Conservation (phyloP, 2,329 filamentous ascomycete genomes). For the Clathrospora elynae region DNA sequence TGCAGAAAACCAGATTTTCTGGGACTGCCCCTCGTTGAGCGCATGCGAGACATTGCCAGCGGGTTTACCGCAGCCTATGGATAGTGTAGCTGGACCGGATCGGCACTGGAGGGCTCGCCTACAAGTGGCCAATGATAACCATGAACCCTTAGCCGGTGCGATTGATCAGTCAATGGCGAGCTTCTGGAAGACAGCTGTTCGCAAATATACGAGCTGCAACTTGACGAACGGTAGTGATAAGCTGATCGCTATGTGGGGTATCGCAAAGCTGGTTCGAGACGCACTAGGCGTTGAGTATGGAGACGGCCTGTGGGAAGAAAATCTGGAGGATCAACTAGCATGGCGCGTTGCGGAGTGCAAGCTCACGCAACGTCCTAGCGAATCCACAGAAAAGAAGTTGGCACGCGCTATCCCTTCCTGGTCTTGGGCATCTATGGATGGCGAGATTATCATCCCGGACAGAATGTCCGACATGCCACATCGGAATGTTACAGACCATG, state of each 20-base stretch:
- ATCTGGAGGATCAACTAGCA: slow-evolving; percentile 33
- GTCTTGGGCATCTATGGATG: slow-evolving; percentile 34
- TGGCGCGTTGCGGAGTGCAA: slow-evolving; percentile 29
- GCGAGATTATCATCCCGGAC: slow-evolving; percentile 20
- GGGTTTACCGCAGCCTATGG: slow-evolving; percentile 28
- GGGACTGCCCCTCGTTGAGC: slow-evolving; percentile 32
- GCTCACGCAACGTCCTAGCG: slow-evolving; percentile 13
- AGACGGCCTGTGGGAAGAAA: slow-evolving; percentile 29
- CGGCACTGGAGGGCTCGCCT: slow-evolving; percentile 35
- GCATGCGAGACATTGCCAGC: slow-evolving; percentile 32
- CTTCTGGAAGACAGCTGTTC: slow-evolving; percentile 33
- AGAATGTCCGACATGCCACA: slow-evolving; percentile 16
- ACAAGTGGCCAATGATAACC: slow-evolving; percentile 15
- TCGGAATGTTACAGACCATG: slow-evolving; percentile 23
- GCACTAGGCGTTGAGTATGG: slow-evolving; percentile 25
- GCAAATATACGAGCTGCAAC: slow-evolving; percentile 29
- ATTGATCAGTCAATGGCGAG: slow-evolving; percentile 27
- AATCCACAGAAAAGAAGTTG: slow-evolving; percentile 5
- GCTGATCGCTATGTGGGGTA: slow-evolving; percentile 35
- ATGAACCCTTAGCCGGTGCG: slow-evolving; percentile 17
- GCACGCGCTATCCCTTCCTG: slow-evolving; percentile 25
- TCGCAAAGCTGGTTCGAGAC: slow-evolving; percentile 36
- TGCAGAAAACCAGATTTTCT: slow-evolving; percentile 30
- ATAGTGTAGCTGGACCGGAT: slow-evolving; percentile 21
- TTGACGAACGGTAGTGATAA: slow-evolving; percentile 31